These are phyloP conservation scores for Fusarium azukiicola DNA, from an alignment of 2,329 filamentous ascomycete genomes.

Conservation along the genomic window DNA sequence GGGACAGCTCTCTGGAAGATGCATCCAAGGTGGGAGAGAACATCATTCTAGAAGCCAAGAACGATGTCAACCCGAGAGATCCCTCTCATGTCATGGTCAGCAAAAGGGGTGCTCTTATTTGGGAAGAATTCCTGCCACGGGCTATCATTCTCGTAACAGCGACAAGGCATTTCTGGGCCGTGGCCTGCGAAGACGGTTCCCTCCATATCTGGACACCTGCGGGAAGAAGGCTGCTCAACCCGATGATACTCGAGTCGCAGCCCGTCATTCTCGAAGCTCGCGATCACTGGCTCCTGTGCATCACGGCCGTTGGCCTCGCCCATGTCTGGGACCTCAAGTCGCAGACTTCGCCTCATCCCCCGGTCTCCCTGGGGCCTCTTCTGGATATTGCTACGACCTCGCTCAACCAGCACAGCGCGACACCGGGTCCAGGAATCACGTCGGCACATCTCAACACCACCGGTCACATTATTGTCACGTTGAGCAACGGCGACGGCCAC, in stretches of 20 bases:
- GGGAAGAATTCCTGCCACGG: conserved; percentile 96
- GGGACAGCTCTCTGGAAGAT: conserved; percentile 77
- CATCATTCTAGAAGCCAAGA: conserved; percentile 92
- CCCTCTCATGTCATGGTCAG: conserved; percentile 91
- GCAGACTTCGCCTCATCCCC: conserved; percentile 92
- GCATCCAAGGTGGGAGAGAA: conserved; percentile 84
- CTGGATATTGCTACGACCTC: conserved; percentile 92
- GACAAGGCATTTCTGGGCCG: conserved; percentile 94
- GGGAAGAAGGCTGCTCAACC: conserved; percentile 91
- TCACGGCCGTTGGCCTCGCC: conserved; percentile 93
- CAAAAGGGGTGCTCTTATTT: conserved; percentile 89
- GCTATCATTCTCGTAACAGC: conserved; percentile 95
- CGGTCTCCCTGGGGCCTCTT: conserved; percentile 92
- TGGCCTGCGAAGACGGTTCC: conserved; percentile 95
- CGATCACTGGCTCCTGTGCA: conserved; percentile 93
- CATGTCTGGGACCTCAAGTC: conserved; percentile 96
- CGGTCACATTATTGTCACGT: conserved; percentile 92
- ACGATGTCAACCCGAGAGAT: conserved; percentile 88
- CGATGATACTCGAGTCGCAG: conserved; percentile 93
- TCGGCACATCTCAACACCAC: conserved; percentile 95
- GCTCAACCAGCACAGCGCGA: conserved; percentile 87
- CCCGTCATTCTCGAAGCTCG: conserved; percentile 96
- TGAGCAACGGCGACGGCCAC: conserved; percentile 97
- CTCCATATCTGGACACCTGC: conserved; percentile 96
- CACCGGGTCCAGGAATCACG: conserved; percentile 90